Conservation (phyloP, 2,329 filamentous ascomycete genomes). For the Colletotrichum lupini region DNA sequence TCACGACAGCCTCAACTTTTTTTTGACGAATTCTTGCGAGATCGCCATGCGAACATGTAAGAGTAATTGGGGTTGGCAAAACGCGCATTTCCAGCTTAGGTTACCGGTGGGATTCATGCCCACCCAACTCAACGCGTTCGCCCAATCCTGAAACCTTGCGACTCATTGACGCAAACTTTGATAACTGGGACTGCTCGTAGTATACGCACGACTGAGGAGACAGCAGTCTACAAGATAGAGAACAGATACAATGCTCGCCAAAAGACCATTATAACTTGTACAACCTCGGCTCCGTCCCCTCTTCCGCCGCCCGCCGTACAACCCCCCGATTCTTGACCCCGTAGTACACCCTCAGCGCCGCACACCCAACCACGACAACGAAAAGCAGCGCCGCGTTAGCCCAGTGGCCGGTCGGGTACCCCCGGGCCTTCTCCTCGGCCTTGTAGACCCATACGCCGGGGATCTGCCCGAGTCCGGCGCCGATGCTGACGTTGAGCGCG, state of each 20-base stretch:
- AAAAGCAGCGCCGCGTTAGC: constrained; percentile 71
- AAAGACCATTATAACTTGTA: constrained; percentile 50
- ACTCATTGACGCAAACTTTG: not conserved
- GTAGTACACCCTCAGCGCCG: constrained; percentile 67
- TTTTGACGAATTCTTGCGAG: not conserved
- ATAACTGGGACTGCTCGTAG: not conserved
- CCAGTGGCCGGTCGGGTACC: constrained; percentile 79
- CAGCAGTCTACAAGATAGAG: not conserved
- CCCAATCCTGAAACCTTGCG: not conserved
- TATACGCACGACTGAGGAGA: not conserved
- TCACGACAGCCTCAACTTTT: not conserved
- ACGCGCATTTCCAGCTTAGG: not conserved
- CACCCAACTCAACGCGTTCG: not conserved
- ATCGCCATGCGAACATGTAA: not conserved
- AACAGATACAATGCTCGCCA: not conserved
- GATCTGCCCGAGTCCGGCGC: constrained; percentile 76
- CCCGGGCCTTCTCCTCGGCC: constrained; percentile 65
- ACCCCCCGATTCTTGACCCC: constrained; percentile 56
- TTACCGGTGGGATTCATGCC: not conserved
- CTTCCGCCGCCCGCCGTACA: constrained; percentile 42
- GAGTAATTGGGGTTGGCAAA: not conserved
- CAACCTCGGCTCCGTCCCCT: constrained; percentile 48
- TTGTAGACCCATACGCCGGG: constrained; percentile 81
- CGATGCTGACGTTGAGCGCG: constrained; percentile 75
- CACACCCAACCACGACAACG: constrained; percentile 65